Evolutionary conservation across 164 flowering plant genomes (phyloP), one percentile per base, ranked within the genome.

Genomic region (Vitis cinerea): DNA sequence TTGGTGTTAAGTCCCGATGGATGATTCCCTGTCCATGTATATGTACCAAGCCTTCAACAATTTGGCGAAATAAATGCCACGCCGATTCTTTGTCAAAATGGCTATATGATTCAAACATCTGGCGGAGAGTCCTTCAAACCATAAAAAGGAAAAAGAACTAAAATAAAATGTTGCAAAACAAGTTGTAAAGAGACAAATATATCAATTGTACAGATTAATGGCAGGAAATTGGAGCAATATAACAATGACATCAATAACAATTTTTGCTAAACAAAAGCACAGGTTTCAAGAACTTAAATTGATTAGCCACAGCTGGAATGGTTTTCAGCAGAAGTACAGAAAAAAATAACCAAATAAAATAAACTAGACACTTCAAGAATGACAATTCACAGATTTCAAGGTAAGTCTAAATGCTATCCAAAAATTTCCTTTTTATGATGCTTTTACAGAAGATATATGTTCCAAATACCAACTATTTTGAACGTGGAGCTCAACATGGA

Each of bases 21-120:
- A 95, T 95, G 67, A 95, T 95, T 79, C 97, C 97, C 73, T 95
- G 99, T 50, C 91, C 97, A 79, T 95, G 99, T 71, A 95, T 95
- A 80, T 95, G 98, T 23, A 87, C 96, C 73, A 95, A 74, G 66
- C 99, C 99, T 81, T 95, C 99, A 11, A 93, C 97, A 83, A 95
- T 93, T 86, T 95, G 99, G 57, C 90, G 98, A 79, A 85, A 91
- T 68, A 83, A 80, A 86, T 91, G 94, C 98, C 99, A 95, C 0
- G 90, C 91, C 10, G 64, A 72, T 64, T 90, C 94, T 71, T 91
- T 88, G 73, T 85, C 97, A 76, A 91, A 84, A 56, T 79, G 85
- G 78, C 71, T 82, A 72, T 93, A 88, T 64, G 95, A 88, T 64
- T 93, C 95, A 80, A 95, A 87, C 65, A 74, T 83, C 62, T 93